Evolutionary conservation across 148 eudicot genomes (phyloP).

Genomic region (Euryodendron excelsum): DNA sequence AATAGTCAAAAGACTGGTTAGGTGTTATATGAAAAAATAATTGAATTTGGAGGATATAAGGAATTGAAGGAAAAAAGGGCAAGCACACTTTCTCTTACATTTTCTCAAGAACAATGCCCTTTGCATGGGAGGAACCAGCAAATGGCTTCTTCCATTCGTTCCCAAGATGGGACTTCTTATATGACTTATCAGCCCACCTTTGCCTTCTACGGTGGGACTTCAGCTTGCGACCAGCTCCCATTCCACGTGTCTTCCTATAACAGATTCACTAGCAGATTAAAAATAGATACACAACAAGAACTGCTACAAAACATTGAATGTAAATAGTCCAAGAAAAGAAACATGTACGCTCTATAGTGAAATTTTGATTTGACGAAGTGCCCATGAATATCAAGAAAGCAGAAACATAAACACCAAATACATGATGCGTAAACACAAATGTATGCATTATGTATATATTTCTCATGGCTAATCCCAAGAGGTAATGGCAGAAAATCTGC

Average conservation of each 20-base stretch:
- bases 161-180: constrained; percentile 35
- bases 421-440: no score
- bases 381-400: not conserved
- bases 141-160: constrained; percentile 44
- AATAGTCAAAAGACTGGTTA: not conserved
- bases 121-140: constrained; percentile 41
- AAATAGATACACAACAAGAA: not conserved
- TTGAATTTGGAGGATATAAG: not conserved
- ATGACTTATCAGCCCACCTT: constrained; percentile 37
- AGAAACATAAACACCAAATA: not conserved
- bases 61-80: not conserved
- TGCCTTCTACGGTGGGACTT: constrained; percentile 37
- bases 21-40: not conserved
- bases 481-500: constrained; percentile 1
- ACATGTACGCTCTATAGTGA: not conserved
- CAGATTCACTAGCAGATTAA: constrained; percentile 4
- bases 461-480: not conserved
- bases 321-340: not conserved
- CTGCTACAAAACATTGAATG: not conserved
- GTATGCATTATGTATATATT: not conserved
- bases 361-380: not conserved
- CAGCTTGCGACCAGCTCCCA: constrained; percentile 43
- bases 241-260: constrained; percentile 37
- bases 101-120: constrained; percentile 37
- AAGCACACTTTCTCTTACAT: constrained; percentile 17